phyloP scores from a whole-genome alignment of 495 filamentous ascomycete species.

The Zalerion maritima region DNA sequence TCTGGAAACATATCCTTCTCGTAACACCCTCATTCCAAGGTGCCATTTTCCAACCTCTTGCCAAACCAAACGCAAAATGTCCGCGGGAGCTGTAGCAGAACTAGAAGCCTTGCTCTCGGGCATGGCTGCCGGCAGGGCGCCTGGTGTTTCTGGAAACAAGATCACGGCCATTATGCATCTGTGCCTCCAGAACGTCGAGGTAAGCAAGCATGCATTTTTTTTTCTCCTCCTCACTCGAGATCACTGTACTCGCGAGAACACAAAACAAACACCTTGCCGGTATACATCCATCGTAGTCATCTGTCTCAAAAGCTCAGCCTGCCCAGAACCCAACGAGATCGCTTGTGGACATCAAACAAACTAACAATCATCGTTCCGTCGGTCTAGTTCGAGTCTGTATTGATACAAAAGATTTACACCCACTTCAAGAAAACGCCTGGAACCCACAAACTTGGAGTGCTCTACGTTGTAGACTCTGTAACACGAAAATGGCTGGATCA shows the following conservation, averaged over 20 bases:
- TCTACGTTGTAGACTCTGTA: constrained; percentile 99
- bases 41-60: too few species aligned
- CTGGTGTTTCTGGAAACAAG: constrained; percentile 83
- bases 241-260: constrained; percentile 13
- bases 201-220: constrained; percentile 35
- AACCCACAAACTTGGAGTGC: constrained; percentile 94
- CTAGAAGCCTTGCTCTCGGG: constrained; percentile 80
- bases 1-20: too few species aligned
- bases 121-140: constrained; percentile 80
- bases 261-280: too few species aligned
- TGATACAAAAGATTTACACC: constrained; percentile 90
- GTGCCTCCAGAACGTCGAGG: constrained; percentile 85
- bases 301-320: not conserved
- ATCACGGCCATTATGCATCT: constrained; percentile 72
- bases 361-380: constrained; percentile 9
- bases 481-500: constrained; percentile 96
- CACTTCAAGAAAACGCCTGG: constrained; percentile 92
- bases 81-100: constrained; percentile 67
- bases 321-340: not conserved
- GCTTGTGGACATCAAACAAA: constrained; percentile 12
- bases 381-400: constrained; percentile 87
- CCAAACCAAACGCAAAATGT: constrained; percentile 46
- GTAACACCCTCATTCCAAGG: too few species aligned
- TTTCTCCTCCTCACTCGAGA: constrained; percentile 2
- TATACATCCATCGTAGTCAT: too few species aligned